Evolutionary conservation across 1,284 basidiomycete genomes (phyloP).

Genomic region (Polyporus tsugae): DNA sequence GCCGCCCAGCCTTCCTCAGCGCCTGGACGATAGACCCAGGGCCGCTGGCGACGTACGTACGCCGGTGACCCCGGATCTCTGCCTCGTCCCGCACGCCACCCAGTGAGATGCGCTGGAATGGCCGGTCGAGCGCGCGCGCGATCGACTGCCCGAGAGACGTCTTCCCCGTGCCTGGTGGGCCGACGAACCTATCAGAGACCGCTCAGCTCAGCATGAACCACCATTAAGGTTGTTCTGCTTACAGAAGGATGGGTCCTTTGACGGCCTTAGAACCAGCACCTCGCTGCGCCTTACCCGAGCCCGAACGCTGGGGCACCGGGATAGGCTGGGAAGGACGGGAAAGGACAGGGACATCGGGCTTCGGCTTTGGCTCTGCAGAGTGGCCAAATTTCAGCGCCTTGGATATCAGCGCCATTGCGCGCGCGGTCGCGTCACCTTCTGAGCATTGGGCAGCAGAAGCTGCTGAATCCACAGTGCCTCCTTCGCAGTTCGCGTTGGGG

Average conservation of each 20-base stretch:
- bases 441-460: constrained; percentile 6
- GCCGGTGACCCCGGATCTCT: constrained; percentile 88
- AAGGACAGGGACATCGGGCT: constrained; percentile 4
- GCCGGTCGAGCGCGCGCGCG: constrained; percentile 81
- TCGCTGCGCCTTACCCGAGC: constrained; percentile 6
- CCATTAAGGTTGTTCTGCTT: constrained; percentile 40
- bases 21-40: constrained; percentile 91
- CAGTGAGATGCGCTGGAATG: constrained; percentile 93
- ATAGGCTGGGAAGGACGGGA: not conserved
- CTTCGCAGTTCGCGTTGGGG: constrained; percentile 7
- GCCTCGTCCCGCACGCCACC: constrained; percentile 93
- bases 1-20: constrained; percentile 83
- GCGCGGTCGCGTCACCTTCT: constrained; percentile 31
- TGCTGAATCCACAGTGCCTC: constrained; percentile 6
- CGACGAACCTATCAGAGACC: constrained; percentile 65
- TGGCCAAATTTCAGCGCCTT: constrained; percentile 29
- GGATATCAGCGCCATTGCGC: constrained; percentile 26
- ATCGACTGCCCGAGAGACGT: constrained; percentile 89
- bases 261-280: constrained; percentile 48
- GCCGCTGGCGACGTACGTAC: constrained; percentile 91
- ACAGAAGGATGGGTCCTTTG: constrained; percentile 87
- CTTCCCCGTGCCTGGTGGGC: constrained; percentile 87
- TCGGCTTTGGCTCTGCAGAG: constrained; percentile 21
- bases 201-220: constrained; percentile 10
- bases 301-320: not conserved